phyloP scores from a whole-genome alignment of 352 stramenopile genomes.

The Globisporangium spiculum region DNA sequence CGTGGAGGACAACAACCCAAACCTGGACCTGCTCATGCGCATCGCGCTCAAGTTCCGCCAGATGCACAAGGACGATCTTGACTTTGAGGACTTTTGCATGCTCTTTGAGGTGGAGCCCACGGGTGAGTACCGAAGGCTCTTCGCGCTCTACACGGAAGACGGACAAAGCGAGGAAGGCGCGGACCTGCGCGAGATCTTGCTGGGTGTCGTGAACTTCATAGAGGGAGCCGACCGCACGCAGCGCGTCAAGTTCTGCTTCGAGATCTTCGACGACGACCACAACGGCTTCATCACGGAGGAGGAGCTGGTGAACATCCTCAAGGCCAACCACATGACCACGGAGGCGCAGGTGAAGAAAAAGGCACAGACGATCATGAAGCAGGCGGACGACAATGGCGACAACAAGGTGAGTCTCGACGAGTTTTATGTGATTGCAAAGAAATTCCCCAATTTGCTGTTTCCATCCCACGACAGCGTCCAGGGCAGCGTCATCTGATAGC shows the following conservation, averaged over 20 bases:
- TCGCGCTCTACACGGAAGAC: slow-evolving; percentile 79
- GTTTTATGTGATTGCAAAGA: slow-evolving; percentile 84
- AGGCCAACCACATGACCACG: slow-evolving; percentile 86
- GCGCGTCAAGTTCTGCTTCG: slow-evolving; percentile 92
- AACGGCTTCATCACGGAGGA: slow-evolving; percentile 88
- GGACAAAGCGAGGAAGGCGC: slow-evolving; percentile 62
- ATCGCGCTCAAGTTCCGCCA: slow-evolving; percentile 57
- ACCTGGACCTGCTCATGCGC: slow-evolving; percentile 55
- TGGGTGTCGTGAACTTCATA: slow-evolving; percentile 91
- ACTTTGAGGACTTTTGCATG: slow-evolving; percentile 80
- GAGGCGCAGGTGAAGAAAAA: slow-evolving; percentile 82
- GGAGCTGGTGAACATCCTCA: slow-evolving; percentile 91
- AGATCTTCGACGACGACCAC: slow-evolving; percentile 93
- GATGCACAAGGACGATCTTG: slow-evolving; percentile 50
- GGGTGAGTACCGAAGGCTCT: slow-evolving; percentile 86
- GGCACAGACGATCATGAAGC: slow-evolving; percentile 77
- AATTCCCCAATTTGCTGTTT: slow-evolving; percentile 91
- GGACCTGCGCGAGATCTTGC: slow-evolving; percentile 89
- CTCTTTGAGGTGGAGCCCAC: slow-evolving; percentile 87
- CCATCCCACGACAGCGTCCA: slow-evolving; percentile 42
- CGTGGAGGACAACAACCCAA: slow-evolving; percentile 64
- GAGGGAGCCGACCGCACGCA: slow-evolving; percentile 63
- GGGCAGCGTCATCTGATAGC: slow-evolving; percentile 1
- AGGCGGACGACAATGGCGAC: slow-evolving; percentile 80
- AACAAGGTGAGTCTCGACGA: slow-evolving; percentile 79